Evolutionary conservation across 345 rosid genomes (phyloP), one percentile per base, ranked within the genome.

Genomic region (Angophora floribunda): DNA sequence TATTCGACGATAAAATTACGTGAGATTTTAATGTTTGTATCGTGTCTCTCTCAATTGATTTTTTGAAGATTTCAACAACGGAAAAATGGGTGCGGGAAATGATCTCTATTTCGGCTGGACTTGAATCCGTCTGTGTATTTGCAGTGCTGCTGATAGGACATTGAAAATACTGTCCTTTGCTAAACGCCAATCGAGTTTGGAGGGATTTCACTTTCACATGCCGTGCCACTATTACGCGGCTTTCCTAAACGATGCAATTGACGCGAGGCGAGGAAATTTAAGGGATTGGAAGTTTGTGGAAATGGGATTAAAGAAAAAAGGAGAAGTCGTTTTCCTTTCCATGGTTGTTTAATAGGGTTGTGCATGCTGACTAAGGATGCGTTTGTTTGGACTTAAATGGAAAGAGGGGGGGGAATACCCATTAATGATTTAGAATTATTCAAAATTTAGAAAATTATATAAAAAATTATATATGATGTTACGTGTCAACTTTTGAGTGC

Each of bases 51-150:
- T 70, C 47, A 11, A 10, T 70, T 17, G 82, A 75, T 19, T 47
- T 36, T 63, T n/a, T n/a, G 75, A n/a, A 13, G 19, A n/a, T 9
- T 63, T 14, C 14, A 75, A 2, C 49, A 19, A 75, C 5, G 26
- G 13, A 75, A 17, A 36, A 41, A 41, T 36, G 82, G 14, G 4
- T 3, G 26, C 5, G 13, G 82, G 7, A 75, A 19, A 5, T 19
- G 26, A 19, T 3, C 17, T 75, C 82, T 17, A 7, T 0, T 10
- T 9, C 82, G 1, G 49, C 4, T 75, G 49, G 1, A 0, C 45
- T 70, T 16, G 13, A n/a, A 57, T 57, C 14, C 65, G 11, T 11
- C 65, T 3, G 65, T 26, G 4, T 2, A 0, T 10, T 26, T 6
- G 1, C 1, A 0, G 7, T 70, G 7, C 26, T 21, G 82, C 49